Evolutionary conservation across 352 stramenopile genomes (phyloP), one percentile per base, ranked within the genome.

Genomic region (Lagenidium giganteum): DNA sequence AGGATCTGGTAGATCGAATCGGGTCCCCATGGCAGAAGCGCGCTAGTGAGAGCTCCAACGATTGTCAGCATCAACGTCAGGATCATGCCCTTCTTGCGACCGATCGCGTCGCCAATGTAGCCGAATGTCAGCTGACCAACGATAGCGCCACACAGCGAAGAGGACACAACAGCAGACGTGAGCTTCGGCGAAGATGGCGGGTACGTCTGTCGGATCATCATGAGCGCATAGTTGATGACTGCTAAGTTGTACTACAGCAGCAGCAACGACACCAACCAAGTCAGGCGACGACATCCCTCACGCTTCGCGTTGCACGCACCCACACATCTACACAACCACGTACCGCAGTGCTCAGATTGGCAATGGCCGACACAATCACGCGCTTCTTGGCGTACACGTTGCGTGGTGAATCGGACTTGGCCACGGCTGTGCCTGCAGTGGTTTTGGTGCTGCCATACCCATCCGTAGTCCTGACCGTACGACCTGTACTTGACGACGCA

Each of bases 341-440:
- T 64, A 87, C 74, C 20, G 75, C 75, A 14, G 79, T 85, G 51
- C 79, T 91, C 40, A 91, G 72, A 52, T 91, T 91, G 16, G 76
- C 79, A n/a, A 87, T 64, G 8, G 78, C 72, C 14, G 78, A 90
- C 11, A 90, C 78, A 29, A 83, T 51, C 14, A 68, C 51, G 18
- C 59, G 38, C 32, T 60, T 62, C 26, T 61, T 57, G 22, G 54
- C 42, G 6, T 35, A 45, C n/a, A n/a, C n/a, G n/a, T n/a, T n/a
- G n/a, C n/a, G n/a, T n/a, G n/a, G n/a, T n/a, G n/a, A n/a, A n/a
- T n/a, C n/a, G n/a, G n/a, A n/a, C n/a, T n/a, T n/a, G n/a, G n/a
- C n/a, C n/a, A n/a, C n/a, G n/a, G n/a, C n/a, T n/a, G n/a, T n/a
- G n/a, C n/a, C n/a, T n/a, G n/a, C n/a, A n/a, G n/a, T n/a, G n/a